Evolutionary conservation across 495 filamentous ascomycete species (phyloP).

Genomic region (Mytilinidion resinicola): DNA sequence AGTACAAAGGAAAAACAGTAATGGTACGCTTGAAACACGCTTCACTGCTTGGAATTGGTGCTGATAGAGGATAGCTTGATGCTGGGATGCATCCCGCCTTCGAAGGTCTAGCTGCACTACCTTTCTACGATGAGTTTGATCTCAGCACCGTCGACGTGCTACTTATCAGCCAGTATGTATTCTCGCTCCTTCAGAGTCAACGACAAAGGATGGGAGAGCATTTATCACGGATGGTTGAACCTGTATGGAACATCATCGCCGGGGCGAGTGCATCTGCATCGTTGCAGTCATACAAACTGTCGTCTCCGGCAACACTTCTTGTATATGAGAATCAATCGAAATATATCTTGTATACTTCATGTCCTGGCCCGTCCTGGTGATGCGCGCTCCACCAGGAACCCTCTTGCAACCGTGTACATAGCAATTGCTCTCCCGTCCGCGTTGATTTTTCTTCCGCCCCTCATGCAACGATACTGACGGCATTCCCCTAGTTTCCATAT

Average conservation of each 20-base stretch:
- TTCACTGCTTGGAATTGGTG: not conserved
- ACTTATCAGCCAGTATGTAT: constrained; percentile 91
- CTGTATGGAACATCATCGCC: not conserved
- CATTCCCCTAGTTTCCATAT: constrained; percentile 76
- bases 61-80: constrained; percentile 61
- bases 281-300: not conserved
- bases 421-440: not conserved
- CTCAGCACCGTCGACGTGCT: constrained; percentile 94
- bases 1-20: constrained; percentile 98
- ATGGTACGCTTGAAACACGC: constrained; percentile 58
- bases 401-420: constrained; percentile 18
- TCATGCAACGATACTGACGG: not conserved
- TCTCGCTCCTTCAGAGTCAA: not conserved
- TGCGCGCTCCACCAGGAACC: constrained; percentile 6
- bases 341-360: constrained; percentile 21
- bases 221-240: constrained; percentile 14
- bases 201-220: constrained; percentile 8
- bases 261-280: too few species aligned
- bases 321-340: constrained; percentile 32
- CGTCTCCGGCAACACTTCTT: not conserved
- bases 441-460: not conserved
- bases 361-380: constrained; percentile 19
- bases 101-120: constrained; percentile 85
- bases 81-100: constrained; percentile 97
- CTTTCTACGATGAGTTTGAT: constrained; percentile 98